Base-by-base conservation (phyloP, 202 grass and related monocot genomes). In the Musa balbisiana region DNA sequence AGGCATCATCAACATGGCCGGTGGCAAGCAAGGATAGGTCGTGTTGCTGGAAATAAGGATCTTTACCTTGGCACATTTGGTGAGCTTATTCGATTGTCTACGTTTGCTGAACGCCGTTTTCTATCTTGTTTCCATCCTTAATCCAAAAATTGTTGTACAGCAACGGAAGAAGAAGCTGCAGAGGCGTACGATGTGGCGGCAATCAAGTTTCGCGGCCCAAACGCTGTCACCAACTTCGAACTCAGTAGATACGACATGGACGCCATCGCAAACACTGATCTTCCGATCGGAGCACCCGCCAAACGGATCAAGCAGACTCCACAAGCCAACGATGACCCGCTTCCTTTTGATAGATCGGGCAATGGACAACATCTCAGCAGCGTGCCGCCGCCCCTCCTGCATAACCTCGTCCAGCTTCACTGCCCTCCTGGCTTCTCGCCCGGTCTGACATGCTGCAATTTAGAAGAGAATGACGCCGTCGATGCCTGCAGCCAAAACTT, bases 1-100 rank as follows among this genome's bases (percentile, higher is more conserved):
- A 97, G 93, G 84, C 93, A 97, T 62, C 93, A 97, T 71, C 93
- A 91, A 82, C 84, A 97, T 81, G 93, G 93, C 51, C 86, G 90
- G 29, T 97, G 93, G 93, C 90, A 93, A 78, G 93, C 93, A 85
- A 89, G 93, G 71, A 97, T 97, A 52, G 93, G 93, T 52, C 90
- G 90, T 79, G 93, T 93, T 74, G 90, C 93, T 27, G 93, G 93
- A 62, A 97, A 97, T 73, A 97, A 97, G 78, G 93, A 97, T 80
- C 87, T 97, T 78, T 97, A 97, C 73, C 90, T 97, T 11, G 90
- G 93, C 24, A 97, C 93, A 20, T 97, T 97, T 33, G 84, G 93
- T 93, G 79, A 85, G 87, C 25, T 27, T 0, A 2, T 52, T 49
- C 2, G 26, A 27, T 27, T 69, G 11, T 33, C 13, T 19, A 71